These are phyloP conservation scores for Cladosporium oxysporum DNA, from an alignment of 2,329 filamentous ascomycete species.

Conservation along the genomic window DNA sequence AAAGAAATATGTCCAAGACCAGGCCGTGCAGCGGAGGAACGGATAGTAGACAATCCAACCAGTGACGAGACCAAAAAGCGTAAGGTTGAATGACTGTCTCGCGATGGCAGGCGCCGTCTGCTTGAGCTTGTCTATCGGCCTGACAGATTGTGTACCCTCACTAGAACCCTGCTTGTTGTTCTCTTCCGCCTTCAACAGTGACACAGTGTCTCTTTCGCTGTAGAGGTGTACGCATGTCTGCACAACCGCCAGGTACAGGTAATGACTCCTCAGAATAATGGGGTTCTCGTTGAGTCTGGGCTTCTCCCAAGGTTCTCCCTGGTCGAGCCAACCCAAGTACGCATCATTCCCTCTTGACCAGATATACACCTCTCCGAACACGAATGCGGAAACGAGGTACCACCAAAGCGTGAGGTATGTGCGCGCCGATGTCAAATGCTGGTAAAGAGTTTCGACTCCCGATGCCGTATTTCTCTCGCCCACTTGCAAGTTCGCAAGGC, in stretches of 20 bases:
- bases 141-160: constrained; percentile 3
- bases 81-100: constrained; percentile 25
- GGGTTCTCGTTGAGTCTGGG: constrained; percentile 81
- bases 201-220: constrained; percentile 70
- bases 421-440: constrained; percentile 56
- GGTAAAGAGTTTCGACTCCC: constrained; percentile 63
- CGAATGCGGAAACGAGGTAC: constrained; percentile 74
- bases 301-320: constrained; percentile 66
- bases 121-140: background rate
- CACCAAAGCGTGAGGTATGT: constrained; percentile 71
- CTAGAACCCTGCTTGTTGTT: constrained; percentile 29
- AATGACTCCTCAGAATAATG: constrained; percentile 73
- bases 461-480: constrained; percentile 66
- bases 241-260: constrained; percentile 67
- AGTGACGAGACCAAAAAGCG: constrained; percentile 23
- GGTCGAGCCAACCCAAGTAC: constrained; percentile 73
- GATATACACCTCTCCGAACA: constrained; percentile 80
- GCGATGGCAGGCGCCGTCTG: constrained; percentile 20
- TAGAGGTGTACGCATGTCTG: constrained; percentile 72
- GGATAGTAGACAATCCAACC: constrained; percentile 58
- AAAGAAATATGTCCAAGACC: constrained; percentile 69
- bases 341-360: constrained; percentile 58
- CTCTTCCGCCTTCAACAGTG: constrained; percentile 45
- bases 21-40: constrained; percentile 60
- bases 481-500: constrained; percentile 58